Percentiles rank a stretch among this genome's conserved stretches.
Conservation (phyloP, 768 basidiomycete genomes). For the Gloeopeniophorella convolvens region DNA sequence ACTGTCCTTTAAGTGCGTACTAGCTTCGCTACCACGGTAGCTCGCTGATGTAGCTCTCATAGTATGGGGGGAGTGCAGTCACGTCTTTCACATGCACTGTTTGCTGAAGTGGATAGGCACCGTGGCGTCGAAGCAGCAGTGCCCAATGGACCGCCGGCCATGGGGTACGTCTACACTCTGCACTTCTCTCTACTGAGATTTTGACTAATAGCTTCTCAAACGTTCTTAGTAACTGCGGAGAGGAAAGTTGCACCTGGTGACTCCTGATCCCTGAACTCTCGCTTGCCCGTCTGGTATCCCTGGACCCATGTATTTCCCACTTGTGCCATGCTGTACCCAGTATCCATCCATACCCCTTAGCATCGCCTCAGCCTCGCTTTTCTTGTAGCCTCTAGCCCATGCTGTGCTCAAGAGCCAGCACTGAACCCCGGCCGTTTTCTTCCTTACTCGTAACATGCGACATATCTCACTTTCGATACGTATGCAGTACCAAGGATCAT, state of each 20-base stretch:
- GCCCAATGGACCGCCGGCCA: constrained; percentile 93
- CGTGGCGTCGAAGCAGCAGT: constrained; percentile 84
- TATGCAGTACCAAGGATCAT: too few relatives aligned
- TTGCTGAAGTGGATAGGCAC: constrained; percentile 94
- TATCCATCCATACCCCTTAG: too few relatives aligned
- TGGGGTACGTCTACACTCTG: constrained; percentile 62
- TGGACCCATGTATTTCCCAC: too few relatives aligned
- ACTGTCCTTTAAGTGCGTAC: constrained; percentile 79
- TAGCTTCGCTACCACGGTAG: constrained; percentile 2
- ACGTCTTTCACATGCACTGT: constrained; percentile 99
- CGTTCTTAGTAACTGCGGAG: constrained; percentile 54
- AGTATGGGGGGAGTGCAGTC: constrained; percentile 99
- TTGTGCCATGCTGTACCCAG: too few relatives aligned
- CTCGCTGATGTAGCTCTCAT: background rate
- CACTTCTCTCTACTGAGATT: background rate
- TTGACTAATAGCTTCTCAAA: background rate
- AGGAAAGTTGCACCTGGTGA: constrained; percentile 35
- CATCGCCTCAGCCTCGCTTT: background rate
- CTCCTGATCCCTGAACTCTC: constrained; percentile 5
- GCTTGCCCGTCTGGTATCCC: background rate
- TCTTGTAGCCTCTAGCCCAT: too few relatives aligned
- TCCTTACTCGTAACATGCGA: too few relatives aligned
- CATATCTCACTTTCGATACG: too few relatives aligned
- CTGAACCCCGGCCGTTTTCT: too few relatives aligned
- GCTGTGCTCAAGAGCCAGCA: too few relatives aligned